Conservation (phyloP, 1,139 yeast species). For the Geotrichum cucujoidarum region DNA sequence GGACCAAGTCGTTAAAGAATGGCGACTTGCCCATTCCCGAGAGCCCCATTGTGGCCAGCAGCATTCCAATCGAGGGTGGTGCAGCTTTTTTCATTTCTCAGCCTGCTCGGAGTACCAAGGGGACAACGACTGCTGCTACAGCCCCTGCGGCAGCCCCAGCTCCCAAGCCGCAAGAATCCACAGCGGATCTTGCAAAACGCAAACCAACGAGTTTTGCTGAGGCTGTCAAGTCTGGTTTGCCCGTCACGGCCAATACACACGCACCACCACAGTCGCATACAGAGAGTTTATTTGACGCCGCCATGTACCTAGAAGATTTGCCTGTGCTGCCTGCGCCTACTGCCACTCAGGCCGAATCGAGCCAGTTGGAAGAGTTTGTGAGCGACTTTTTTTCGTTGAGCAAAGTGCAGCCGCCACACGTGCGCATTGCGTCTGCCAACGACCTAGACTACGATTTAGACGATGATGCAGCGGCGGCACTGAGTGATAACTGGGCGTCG, state of each 20-base stretch:
- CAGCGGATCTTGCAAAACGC: background rate
- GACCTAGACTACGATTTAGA: background rate
- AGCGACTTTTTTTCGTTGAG: background rate
- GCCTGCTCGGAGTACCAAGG: background rate
- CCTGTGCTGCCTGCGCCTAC: background rate
- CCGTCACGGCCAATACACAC: background rate
- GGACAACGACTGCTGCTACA: background rate
- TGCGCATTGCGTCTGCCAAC: background rate
- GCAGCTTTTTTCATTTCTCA: background rate
- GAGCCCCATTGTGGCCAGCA: slow-evolving; percentile 2
- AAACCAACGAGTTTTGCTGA: background rate
- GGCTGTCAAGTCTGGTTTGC: background rate
- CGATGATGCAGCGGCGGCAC: too few relatives aligned
- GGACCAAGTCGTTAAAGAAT: background rate
- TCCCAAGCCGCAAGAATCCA: background rate
- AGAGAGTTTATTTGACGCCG: background rate
- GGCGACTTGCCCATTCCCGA: background rate
- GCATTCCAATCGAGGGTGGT: background rate
- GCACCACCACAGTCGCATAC: background rate
- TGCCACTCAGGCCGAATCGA: background rate
- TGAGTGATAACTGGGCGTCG: slow-evolving; percentile 4
- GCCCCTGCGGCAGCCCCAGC: too few relatives aligned
- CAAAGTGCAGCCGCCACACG: background rate
- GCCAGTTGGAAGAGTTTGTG: background rate
- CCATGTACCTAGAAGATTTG: background rate